A percentile compares a stretch with the other conserved stretches of the same genome.
phyloP scores from a whole-genome alignment of 202 grass and related monocot genomes.

The Schoenoplectus tabernaemontani region DNA sequence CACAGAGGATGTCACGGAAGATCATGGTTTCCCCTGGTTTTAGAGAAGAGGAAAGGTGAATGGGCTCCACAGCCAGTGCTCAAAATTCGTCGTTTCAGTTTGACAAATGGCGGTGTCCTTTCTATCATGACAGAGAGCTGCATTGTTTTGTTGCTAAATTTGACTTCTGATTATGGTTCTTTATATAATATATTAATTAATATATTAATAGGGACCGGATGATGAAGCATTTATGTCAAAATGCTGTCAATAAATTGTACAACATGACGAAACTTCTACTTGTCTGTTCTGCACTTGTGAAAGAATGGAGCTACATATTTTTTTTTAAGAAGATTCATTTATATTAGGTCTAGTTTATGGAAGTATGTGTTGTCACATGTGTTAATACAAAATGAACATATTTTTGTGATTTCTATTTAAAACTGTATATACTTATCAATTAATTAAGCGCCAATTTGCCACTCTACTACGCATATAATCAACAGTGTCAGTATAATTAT shows the following conservation, averaged over 20 bases:
- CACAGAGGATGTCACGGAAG: not conserved
- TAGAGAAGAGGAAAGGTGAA: not conserved
- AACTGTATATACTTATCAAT: too few species aligned
- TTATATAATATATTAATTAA: too few species aligned
- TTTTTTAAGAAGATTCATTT: too few species aligned
- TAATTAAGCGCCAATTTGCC: too few species aligned
- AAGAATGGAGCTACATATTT: not conserved
- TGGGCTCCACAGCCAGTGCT: not conserved
- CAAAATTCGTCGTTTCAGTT: not conserved
- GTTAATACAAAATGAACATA: not conserved
- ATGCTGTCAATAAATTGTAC: not conserved
- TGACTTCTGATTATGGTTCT: not conserved
- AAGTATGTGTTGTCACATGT: not conserved
- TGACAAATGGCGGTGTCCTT: not conserved
- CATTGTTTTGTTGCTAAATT: not conserved
- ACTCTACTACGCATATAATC: too few species aligned
- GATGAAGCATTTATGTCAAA: not conserved
- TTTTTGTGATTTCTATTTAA: not conserved
- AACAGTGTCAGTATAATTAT: too few species aligned
- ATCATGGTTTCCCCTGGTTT: not conserved
- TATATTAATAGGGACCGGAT: not conserved
- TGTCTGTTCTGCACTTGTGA: too few species aligned
- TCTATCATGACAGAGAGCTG: slow-evolving; percentile 6
- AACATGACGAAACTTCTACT: too few species aligned
- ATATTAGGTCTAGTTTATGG: not conserved